Conservation (phyloP, 2,329 filamentous ascomycete species). For the Lachnellula occidentalis region DNA sequence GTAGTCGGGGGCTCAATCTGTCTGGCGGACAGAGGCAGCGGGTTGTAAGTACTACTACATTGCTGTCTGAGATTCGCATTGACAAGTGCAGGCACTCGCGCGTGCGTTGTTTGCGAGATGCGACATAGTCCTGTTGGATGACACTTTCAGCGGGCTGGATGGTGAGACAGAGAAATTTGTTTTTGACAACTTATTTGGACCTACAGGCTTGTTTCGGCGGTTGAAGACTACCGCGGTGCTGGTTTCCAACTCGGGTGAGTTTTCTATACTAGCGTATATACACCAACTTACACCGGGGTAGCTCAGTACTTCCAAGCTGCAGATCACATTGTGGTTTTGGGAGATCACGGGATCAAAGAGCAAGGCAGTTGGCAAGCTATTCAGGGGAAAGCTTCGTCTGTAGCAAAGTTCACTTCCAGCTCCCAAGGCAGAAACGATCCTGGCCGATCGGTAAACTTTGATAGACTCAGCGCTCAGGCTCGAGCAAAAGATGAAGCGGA, state of each 20-base stretch:
- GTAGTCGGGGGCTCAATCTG: conserved; percentile 38
- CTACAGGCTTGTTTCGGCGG: conserved; percentile 37
- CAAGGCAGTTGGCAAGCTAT: conserved; percentile 32
- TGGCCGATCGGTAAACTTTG: conserved; percentile 12
- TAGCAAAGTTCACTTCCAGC: conserved; percentile 23
- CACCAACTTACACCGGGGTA: conserved; percentile 15
- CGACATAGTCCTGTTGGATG: conserved; percentile 40
- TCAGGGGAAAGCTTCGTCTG: conserved; percentile 6
- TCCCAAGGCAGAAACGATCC: conserved; percentile 22
- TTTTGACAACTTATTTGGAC: conserved; percentile 38
- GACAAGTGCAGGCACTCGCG: conserved; percentile 34
- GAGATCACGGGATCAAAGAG: conserved; percentile 25
- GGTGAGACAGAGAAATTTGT: conserved; percentile 38
- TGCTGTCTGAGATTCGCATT: not conserved
- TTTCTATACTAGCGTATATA: conserved; percentile 10
- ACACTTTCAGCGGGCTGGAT: conserved; percentile 42
- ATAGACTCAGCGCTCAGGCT: conserved; percentile 12
- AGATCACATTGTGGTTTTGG: conserved; percentile 37
- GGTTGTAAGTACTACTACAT: conserved; percentile 28
- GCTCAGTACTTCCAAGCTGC: conserved; percentile 33
- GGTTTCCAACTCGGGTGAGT: conserved; percentile 35
- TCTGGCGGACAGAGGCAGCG: conserved; percentile 42
- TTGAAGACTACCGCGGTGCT: conserved; percentile 38
- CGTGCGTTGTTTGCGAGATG: conserved; percentile 40
- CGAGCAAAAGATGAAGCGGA: conserved; percentile 17